These are phyloP conservation scores for Anthoceros angustus DNA, from an alignment of 225 moss, liverwort and hornwort species.

Conservation along the genomic window DNA sequence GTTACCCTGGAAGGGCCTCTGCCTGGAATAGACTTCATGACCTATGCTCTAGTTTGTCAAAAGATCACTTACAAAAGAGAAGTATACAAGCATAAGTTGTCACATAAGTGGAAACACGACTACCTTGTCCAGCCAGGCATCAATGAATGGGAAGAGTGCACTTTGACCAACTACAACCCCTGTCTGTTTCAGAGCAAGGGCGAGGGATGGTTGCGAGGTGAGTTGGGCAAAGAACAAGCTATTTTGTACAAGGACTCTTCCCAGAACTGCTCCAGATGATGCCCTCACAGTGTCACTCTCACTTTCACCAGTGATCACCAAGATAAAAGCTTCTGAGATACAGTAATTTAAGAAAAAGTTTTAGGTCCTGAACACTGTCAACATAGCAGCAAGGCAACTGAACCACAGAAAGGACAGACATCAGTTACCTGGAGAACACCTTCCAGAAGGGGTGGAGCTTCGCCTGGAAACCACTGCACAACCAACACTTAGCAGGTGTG, in stretches of 20 bases:
- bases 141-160: constrained; percentile 93
- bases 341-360: neutral
- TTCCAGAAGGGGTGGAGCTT: constrained; percentile 84
- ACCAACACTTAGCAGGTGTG: constrained; percentile 4
- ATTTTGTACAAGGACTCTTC: constrained; percentile 93
- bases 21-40: neutral
- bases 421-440: constrained; percentile 58
- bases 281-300: constrained; percentile 91
- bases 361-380: neutral
- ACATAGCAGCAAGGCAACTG: neutral
- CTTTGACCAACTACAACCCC: constrained; percentile 87
- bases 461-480: constrained; percentile 75
- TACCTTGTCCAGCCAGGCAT: constrained; percentile 99
- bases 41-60: neutral
- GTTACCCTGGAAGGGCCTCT: neutral
- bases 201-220: constrained; percentile 82
- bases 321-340: constrained; percentile 56
- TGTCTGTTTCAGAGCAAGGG: constrained; percentile 79
- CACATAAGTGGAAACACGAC: neutral
- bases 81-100: neutral
- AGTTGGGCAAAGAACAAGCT: constrained; percentile 87
- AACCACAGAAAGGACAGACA: neutral
- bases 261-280: constrained; percentile 87
- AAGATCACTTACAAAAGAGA: neutral
- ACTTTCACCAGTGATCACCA: constrained; percentile 84